These are phyloP conservation scores for Calendula officinalis DNA, from an alignment of 129 eudicot species.

Conservation along the genomic window DNA sequence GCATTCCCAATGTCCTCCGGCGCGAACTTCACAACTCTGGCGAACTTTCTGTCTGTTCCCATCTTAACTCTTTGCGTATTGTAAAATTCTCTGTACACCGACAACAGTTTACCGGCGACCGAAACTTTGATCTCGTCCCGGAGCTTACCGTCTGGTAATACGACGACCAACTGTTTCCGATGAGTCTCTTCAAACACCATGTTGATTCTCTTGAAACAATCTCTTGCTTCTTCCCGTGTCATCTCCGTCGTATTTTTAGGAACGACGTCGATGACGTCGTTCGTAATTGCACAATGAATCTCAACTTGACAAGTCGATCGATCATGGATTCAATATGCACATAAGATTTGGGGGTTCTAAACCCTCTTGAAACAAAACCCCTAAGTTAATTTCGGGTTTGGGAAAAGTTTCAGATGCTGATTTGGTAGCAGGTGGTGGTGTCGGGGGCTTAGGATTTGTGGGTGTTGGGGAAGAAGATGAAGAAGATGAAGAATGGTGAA, in stretches of 20 bases:
- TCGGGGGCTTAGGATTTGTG: too few species aligned
- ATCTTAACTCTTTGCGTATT: constrained; percentile 19
- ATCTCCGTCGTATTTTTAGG: constrained; percentile 32
- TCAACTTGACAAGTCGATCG: too few species aligned
- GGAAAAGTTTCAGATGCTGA: too few species aligned
- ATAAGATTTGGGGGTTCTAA: too few species aligned
- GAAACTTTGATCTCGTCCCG: constrained; percentile 59
- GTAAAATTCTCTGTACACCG: constrained; percentile 51
- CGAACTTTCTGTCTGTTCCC: constrained; percentile 31
- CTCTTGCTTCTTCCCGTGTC: constrained; percentile 38
- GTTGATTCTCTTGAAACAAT: constrained; percentile 45
- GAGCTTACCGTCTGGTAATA: constrained; percentile 53
- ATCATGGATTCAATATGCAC: too few species aligned
- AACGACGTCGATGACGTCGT: constrained; percentile 44
- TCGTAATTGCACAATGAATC: too few species aligned
- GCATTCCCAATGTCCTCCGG: constrained; percentile 55
- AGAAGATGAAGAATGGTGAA: too few species aligned
- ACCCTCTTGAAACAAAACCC: too few species aligned
- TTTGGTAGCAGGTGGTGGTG: too few species aligned
- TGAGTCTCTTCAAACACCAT: constrained; percentile 48
- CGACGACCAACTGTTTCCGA: constrained; percentile 49
- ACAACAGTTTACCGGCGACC: constrained; percentile 42
- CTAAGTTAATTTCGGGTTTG: too few species aligned
- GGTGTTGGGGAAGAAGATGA: too few species aligned
- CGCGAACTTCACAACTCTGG: constrained; percentile 39